Evolutionary conservation across 2,329 filamentous ascomycete genomes (phyloP), one percentile per base, ranked within the genome.

Genomic region (Gaeumannomyces sp.): DNA sequence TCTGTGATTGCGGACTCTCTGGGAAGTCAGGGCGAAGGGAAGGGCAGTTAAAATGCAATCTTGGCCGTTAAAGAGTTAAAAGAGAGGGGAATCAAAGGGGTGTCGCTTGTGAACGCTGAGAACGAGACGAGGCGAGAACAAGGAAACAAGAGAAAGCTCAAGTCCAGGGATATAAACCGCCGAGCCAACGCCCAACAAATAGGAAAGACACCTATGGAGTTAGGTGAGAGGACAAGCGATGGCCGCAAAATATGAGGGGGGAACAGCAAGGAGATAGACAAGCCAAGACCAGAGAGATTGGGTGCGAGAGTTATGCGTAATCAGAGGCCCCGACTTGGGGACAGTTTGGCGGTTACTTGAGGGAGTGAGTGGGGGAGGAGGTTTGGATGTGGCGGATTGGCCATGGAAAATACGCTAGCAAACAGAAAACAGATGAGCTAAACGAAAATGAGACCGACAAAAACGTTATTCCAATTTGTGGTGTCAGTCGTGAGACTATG

Each of bases 401-500:
- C 10, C 8, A 38, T 8, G 14, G 5, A 14, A 10, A 19, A 59
- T 29, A 28, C 25, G 57, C 57, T 29, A 29, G 11, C 57, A 59
- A 27, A 16, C 16, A 27, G 27, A 7, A 59, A 19, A 53, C 19
- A 53, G 7, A 53, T 11, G 22, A 53, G 45, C 45, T 8, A 53
- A 53, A 1, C 11, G 11, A 53, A n/a, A 53, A 53, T n/a, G 45
- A 53, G 45, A 53, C 45, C 45, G 45, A 53, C 45, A n/a, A 7
- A n/a, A 61, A 38, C 38, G 33, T 25, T 25, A 61, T n/a, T 28
- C 33, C 22, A 45, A 45, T 33, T 61, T 61, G 22, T 45, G 60
- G 25, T 61, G 25, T 61, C 60, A 35, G 60, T 61, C 38, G 60
- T 35, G 29, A 31, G 35, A 61, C 60, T 27, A 13, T 61, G 60